phyloP scores from a whole-genome alignment of 768 basidiomycete species.

The Galerina marginata region DNA sequence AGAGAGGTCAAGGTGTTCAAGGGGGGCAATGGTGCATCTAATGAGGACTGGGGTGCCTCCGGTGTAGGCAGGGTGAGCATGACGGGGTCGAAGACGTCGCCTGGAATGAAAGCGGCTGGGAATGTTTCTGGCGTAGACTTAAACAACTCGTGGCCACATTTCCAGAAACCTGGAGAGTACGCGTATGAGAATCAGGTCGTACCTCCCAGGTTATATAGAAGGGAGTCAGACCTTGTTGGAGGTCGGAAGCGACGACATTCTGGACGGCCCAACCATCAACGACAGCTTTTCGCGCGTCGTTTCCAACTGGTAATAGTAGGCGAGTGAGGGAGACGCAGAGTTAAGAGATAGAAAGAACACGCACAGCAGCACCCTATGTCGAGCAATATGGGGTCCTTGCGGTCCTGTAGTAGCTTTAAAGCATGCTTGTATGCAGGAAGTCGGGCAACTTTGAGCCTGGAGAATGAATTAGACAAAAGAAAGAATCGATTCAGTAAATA shows the following conservation, averaged over 20 bases:
- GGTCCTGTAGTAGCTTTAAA: constrained; percentile 30
- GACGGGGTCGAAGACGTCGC: constrained; percentile 55
- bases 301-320: constrained; percentile 38
- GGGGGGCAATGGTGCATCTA: not conserved
- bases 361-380: constrained; percentile 52
- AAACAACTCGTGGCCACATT: constrained; percentile 67
- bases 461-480: not conserved
- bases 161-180: constrained; percentile 57
- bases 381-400: constrained; percentile 40
- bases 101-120: constrained; percentile 59
- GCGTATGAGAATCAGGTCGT: not conserved
- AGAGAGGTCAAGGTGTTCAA: constrained; percentile 13
- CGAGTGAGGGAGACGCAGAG: not conserved
- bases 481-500: not conserved
- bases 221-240: constrained; percentile 33
- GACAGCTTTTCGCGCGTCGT: constrained; percentile 42
- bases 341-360: not conserved
- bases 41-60: constrained; percentile 19
- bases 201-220: not conserved
- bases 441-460: constrained; percentile 37
- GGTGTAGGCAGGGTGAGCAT: constrained; percentile 33
- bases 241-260: constrained; percentile 42
- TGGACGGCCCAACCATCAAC: constrained; percentile 44
- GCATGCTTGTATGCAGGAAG: constrained; percentile 38
- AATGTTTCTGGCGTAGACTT: constrained; percentile 54